A percentile compares a stretch with the other conserved stretches of the same genome.
Conservation (phyloP, 1,139 yeast species). For the Kodamaea suecica region DNA sequence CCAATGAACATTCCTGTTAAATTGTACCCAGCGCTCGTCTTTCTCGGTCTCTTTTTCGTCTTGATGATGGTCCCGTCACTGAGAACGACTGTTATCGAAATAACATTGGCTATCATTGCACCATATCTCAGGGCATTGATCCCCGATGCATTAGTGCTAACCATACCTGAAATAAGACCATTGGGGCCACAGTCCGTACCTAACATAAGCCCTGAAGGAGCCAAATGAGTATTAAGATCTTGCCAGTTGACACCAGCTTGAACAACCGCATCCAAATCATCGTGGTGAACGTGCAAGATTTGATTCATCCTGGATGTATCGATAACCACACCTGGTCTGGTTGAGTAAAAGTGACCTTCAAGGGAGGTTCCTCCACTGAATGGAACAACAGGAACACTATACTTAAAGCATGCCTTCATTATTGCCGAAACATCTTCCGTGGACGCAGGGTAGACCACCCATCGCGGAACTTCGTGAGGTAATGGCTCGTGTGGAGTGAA, state of each 20-base stretch:
- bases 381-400: slow-evolving; percentile 56
- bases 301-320: slow-evolving; percentile 42
- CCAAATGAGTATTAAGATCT: slow-evolving; percentile 30
- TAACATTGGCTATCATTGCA: slow-evolving; percentile 45
- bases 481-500: slow-evolving; percentile 43
- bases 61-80: slow-evolving; percentile 45
- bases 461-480: slow-evolving; percentile 32
- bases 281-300: slow-evolving; percentile 32
- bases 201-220: slow-evolving; percentile 31
- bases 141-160: slow-evolving; percentile 45
- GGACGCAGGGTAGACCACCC: slow-evolving; percentile 33
- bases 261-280: slow-evolving; percentile 44
- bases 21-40: slow-evolving; percentile 45
- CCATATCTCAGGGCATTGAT: slow-evolving; percentile 45
- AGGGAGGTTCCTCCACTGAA: slow-evolving; percentile 53
- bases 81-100: slow-evolving; percentile 41
- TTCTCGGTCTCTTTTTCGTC: slow-evolving; percentile 44
- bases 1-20: slow-evolving; percentile 44
- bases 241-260: slow-evolving; percentile 48
- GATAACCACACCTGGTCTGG: slow-evolving; percentile 35
- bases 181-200: slow-evolving; percentile 48
- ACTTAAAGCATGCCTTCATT: slow-evolving; percentile 32
- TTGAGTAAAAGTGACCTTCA: slow-evolving; percentile 46
- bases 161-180: slow-evolving; percentile 45
- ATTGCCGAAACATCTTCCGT: slow-evolving; percentile 38